A percentile compares a stretch with the other conserved stretches of the same genome.
Evolutionary conservation across 2,329 filamentous ascomycete genomes (phyloP).

Genomic region (Penicillium sp.): DNA sequence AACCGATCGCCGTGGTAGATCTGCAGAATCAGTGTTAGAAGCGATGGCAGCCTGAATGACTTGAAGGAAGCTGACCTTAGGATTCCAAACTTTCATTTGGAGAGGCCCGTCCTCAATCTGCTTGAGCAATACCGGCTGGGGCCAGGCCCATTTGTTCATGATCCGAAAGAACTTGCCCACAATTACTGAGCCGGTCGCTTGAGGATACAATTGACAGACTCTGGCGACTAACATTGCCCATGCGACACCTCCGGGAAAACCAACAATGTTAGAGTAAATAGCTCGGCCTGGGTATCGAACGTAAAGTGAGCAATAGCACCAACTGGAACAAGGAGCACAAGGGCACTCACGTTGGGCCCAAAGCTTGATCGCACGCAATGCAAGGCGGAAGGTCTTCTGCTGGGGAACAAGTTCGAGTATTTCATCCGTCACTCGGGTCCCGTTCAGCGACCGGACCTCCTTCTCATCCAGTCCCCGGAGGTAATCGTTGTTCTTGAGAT

Average conservation of each 20-base stretch:
- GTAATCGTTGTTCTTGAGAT: constrained; percentile 77
- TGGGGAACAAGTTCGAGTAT: constrained; percentile 87
- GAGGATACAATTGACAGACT: constrained; percentile 93
- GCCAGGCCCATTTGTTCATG: constrained; percentile 90
- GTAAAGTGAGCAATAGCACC: constrained; percentile 2
- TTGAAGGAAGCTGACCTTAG: constrained; percentile 59
- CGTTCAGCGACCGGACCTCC: constrained; percentile 86
- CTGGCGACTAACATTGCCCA: constrained; percentile 98
- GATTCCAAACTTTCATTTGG: constrained; percentile 90
- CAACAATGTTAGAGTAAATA: constrained; percentile 94
- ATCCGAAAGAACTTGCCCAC: constrained; percentile 93
- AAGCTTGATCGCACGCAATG: constrained; percentile 87
- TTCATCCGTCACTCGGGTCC: constrained; percentile 89
- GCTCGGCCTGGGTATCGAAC: constrained; percentile 58
- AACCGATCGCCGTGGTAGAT: constrained; percentile 76
- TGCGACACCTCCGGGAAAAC: constrained; percentile 92
- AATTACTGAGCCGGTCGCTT: constrained; percentile 82
- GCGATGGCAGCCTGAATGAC: background rate
- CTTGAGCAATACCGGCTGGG: constrained; percentile 87
- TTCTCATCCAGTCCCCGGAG: constrained; percentile 82
- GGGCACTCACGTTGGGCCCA: constrained; percentile 71
- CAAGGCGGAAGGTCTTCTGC: constrained; percentile 81
- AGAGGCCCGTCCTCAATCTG: constrained; percentile 77
- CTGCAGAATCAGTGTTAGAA: constrained; percentile 40
- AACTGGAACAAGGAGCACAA: too few species aligned